These are phyloP conservation scores for Metschnikowia lachancei DNA, from an alignment of 805 yeast species.

Conservation along the genomic window DNA sequence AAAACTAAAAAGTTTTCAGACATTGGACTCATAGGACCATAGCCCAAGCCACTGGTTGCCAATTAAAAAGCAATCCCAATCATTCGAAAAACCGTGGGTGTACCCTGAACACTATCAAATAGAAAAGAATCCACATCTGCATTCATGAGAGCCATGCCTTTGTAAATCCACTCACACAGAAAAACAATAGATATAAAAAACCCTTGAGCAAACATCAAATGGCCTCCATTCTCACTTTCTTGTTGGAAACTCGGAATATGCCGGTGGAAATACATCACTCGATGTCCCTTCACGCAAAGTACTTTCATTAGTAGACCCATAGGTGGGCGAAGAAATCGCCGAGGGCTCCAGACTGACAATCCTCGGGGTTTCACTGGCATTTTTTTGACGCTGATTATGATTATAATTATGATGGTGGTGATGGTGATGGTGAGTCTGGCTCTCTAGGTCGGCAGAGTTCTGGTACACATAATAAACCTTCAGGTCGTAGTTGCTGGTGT, in stretches of 20 bases:
- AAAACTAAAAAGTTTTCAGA: too few species aligned
- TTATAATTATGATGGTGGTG: slow-evolving; percentile 25
- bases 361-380: too few species aligned
- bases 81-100: too few species aligned
- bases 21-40: too few species aligned
- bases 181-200: too few species aligned
- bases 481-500: slow-evolving; percentile 24
- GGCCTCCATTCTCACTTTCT: slow-evolving; percentile 1
- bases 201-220: neutral
- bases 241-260: slow-evolving; percentile 29
- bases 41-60: too few species aligned
- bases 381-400: neutral
- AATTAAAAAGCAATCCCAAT: too few species aligned
- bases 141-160: neutral
- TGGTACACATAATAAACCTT: slow-evolving; percentile 35
- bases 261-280: slow-evolving; percentile 26
- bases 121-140: too few species aligned
- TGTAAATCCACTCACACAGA: too few species aligned
- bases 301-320: slow-evolving; percentile 30
- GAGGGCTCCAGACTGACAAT: slow-evolving; percentile 12
- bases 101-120: too few species aligned
- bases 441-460: slow-evolving; percentile 34
- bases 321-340: slow-evolving; percentile 14
- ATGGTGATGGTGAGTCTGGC: slow-evolving; percentile 23
- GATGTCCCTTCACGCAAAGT: slow-evolving; percentile 15